Conservation (phyloP, 1,284 basidiomycete genomes). For the Pascua sp. region DNA sequence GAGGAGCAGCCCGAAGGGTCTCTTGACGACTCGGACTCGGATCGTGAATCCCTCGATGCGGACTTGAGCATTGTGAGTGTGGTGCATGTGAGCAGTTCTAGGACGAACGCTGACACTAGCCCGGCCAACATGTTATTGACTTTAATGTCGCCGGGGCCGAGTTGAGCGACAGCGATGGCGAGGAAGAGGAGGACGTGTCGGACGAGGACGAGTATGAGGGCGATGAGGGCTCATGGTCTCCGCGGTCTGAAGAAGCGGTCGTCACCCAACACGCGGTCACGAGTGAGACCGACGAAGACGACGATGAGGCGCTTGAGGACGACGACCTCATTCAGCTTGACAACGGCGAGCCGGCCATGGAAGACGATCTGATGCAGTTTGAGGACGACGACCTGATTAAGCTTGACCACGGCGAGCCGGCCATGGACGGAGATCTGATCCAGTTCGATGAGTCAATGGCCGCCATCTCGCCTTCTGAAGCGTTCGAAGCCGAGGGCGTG, state of each 20-base stretch:
- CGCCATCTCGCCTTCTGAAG: too few relatives aligned
- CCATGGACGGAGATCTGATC: constrained; percentile 1
- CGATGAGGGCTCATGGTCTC: not conserved
- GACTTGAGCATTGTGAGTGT: constrained; percentile 37
- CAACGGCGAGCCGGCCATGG: not conserved
- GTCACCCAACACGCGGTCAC: constrained; percentile 1
- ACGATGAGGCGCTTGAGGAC: constrained; percentile 7
- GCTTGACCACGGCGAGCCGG: constrained; percentile 4
- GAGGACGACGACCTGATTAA: constrained; percentile 2
- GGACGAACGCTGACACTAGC: constrained; percentile 14
- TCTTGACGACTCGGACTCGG: constrained; percentile 33
- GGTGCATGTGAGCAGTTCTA: too few relatives aligned
- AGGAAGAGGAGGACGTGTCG: not conserved
- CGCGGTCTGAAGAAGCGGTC: not conserved
- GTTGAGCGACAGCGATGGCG: constrained; percentile 12
- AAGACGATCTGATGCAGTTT: not conserved
- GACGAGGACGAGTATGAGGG: constrained; percentile 9
- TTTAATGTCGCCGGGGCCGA: constrained; percentile 7
- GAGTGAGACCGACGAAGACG: not conserved
- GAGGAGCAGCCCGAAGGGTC: constrained; percentile 28
- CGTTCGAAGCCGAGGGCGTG: too few relatives aligned
- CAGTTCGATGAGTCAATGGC: too few relatives aligned
- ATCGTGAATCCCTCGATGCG: constrained; percentile 30
- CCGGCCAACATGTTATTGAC: constrained; percentile 24
- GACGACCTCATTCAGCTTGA: constrained; percentile 9